Evolutionary conservation across 129 eudicot genomes (phyloP), one percentile per base, ranked within the genome.

Genomic region (Ambrosia artemisiifolia): DNA sequence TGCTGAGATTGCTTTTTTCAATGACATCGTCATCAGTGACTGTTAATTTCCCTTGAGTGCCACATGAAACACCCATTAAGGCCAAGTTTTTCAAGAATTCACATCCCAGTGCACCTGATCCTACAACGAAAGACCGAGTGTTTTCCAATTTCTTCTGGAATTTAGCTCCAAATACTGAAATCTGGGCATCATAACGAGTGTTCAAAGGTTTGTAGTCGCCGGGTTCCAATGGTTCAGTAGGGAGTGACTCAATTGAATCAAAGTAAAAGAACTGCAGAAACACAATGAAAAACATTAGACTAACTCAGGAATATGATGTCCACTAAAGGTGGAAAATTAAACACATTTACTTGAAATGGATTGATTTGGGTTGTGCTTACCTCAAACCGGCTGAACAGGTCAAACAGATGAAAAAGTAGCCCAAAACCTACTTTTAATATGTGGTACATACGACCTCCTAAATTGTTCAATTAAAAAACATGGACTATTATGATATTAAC

Each of bases 21-120:
- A 92, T 92, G 34, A 92, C 96, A 78, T 92, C 98, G 70, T 92
- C 98, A 71, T 92, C 98, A 1, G 98, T 92, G 8, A 92, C 79
- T 2, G 98, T 92, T 36, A 92, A 69, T 69, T 87, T 89, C 79
- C 96, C 98, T 48, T 77, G 80, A 33, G 73, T 19, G 47, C 87
- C 80, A 57, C 98, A 92, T 49, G 98, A 86, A 59, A 92, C 96
- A 56, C 98, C 98, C 98, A 92, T 92, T 46, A 92, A 82, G 38
- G 98, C 96, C 63, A 92, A 60, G 72, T 92, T 92, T 71, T 92
- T 92, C 38, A 92, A 81, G 33, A 92, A 92, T 63, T 92, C 98
- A 38, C 98, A 92, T 30, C 98, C 98, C 49, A 92, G 77, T 1
- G 98, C 98, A 72, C 98, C 98, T 62, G 98, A 83, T 44, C 98